Evolutionary conservation across 495 filamentous ascomycete species (phyloP).

Genomic region (Penicillium dipodomyicola): DNA sequence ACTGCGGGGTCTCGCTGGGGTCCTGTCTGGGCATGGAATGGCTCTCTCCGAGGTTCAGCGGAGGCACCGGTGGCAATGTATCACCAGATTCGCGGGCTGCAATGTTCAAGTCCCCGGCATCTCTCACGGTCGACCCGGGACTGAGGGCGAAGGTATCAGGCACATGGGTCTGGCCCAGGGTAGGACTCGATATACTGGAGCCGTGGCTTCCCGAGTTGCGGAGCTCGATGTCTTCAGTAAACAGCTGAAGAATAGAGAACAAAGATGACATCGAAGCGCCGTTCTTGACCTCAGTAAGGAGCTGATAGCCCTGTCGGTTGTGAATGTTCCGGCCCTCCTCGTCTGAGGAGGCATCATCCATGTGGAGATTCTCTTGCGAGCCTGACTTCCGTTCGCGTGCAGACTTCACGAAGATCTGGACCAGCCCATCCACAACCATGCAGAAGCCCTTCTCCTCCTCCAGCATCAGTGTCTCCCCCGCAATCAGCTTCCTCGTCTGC

Average conservation of each 20-base stretch:
- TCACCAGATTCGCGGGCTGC: constrained; percentile 24
- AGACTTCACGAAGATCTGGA: constrained; percentile 98
- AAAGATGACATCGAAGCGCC: constrained; percentile 97
- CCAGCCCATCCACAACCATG: constrained; percentile 91
- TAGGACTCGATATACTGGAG: constrained; percentile 44
- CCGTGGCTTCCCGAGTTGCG: constrained; percentile 51
- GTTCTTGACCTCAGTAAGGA: constrained; percentile 96
- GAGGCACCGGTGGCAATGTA: constrained; percentile 60
- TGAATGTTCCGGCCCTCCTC: constrained; percentile 60
- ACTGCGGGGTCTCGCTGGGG: constrained; percentile 19
- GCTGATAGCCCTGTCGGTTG: constrained; percentile 78
- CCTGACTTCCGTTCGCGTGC: constrained; percentile 53
- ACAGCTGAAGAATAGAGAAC: constrained; percentile 93
- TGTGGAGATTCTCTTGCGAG: constrained; percentile 22
- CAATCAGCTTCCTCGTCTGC: constrained; percentile 95
- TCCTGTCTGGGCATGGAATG: constrained; percentile 25
- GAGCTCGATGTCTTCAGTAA: constrained; percentile 90
- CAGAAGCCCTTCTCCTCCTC: constrained; percentile 99
- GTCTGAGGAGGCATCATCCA: constrained; percentile 51
- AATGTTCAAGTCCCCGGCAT: constrained; percentile 19
- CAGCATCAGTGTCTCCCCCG: constrained; percentile 88
- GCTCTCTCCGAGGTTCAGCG: constrained; percentile 64
- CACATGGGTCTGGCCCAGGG: constrained; percentile 31
- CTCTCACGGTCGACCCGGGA: constrained; percentile 29
- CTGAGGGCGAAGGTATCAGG: constrained; percentile 49